Percentiles rank a stretch among this genome's conserved stretches.
These are phyloP conservation scores for Oxytropis ochrocephala DNA, from an alignment of 306 rosid genomes.

Conservation along the genomic window DNA sequence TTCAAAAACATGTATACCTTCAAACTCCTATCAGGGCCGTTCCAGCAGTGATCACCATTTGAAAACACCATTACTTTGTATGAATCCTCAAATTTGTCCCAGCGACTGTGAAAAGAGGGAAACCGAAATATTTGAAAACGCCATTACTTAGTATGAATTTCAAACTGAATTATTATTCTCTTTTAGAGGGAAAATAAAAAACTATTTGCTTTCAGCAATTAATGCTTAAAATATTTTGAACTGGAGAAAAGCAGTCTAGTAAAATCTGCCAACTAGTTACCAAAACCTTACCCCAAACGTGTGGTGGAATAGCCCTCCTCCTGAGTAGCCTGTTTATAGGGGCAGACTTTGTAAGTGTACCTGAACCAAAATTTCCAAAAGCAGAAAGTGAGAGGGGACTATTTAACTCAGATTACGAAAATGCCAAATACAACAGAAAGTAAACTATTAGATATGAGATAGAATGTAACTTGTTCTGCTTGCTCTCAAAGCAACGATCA, in stretches of 20 bases:
- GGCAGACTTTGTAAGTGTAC: slow-evolving; percentile 94
- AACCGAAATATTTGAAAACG: not conserved
- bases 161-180: not conserved
- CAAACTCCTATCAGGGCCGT: slow-evolving; percentile 98
- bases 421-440: slow-evolving; percentile 12
- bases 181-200: not conserved
- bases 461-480: slow-evolving; percentile 74
- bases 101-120: slow-evolving; percentile 51
- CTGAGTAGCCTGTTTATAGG: slow-evolving; percentile 92
- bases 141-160: too few relatives aligned
- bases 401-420: slow-evolving; percentile 19
- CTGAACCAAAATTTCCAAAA: slow-evolving; percentile 44
- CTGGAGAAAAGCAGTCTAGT: not conserved
- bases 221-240: slow-evolving; percentile 8
- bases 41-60: slow-evolving; percentile 93
- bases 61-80: slow-evolving; percentile 75
- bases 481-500: slow-evolving; percentile 83
- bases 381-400: slow-evolving; percentile 30
- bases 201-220: not conserved
- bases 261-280: slow-evolving; percentile 14
- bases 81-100: slow-evolving; percentile 95
- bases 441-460: slow-evolving; percentile 17
- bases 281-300: slow-evolving; percentile 76
- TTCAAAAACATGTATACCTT: slow-evolving; percentile 54
- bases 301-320: slow-evolving; percentile 81